phyloP scores from a whole-genome alignment of 345 rosid species.

The Salix suchowensis region DNA sequence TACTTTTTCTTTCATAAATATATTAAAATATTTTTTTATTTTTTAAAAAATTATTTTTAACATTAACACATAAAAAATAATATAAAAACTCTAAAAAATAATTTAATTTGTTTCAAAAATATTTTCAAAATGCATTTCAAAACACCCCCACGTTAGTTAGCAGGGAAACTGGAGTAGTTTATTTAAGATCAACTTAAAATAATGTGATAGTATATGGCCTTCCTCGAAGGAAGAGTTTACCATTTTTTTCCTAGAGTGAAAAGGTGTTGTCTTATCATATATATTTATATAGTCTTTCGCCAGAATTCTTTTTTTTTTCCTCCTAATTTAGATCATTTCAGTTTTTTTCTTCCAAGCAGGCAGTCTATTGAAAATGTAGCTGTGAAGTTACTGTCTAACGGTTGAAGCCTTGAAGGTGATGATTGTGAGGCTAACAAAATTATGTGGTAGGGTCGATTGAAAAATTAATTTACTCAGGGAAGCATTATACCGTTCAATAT shows the following conservation, averaged over 20 bases:
- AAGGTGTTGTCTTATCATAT: background rate
- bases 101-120: too few species aligned
- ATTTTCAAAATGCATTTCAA: too few species aligned
- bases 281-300: too few species aligned
- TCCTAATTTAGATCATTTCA: background rate
- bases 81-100: too few species aligned
- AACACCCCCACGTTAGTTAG: background rate
- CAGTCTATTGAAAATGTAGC: background rate
- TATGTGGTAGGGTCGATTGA: constrained; percentile 15
- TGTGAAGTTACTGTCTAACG: background rate
- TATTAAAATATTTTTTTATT: too few species aligned
- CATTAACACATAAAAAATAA: too few species aligned
- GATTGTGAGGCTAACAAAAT: constrained; percentile 16
- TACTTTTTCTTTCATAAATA: too few species aligned
- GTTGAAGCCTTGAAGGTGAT: constrained; percentile 12
- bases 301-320: background rate
- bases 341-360: background rate
- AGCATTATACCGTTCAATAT: background rate
- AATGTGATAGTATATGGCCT: background rate
- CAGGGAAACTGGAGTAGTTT: background rate
- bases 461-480: constrained; percentile 11
- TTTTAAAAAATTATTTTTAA: too few species aligned
- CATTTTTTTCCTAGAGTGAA: background rate
- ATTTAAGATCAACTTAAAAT: background rate
- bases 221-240: background rate